Conservation (phyloP, 805 yeast species). For the Pichia gijzeniarum region DNA sequence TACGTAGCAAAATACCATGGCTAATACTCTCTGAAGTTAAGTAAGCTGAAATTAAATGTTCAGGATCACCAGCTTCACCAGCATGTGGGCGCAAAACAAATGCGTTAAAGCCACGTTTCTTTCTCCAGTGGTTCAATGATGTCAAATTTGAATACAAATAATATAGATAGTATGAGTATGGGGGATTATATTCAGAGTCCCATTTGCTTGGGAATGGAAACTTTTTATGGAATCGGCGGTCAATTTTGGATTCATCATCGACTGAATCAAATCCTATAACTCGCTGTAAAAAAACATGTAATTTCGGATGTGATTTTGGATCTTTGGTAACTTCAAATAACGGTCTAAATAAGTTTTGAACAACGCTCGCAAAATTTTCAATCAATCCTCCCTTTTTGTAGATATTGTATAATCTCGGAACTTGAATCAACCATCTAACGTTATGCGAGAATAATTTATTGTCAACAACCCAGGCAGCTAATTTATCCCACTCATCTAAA, state of each 20-base stretch:
- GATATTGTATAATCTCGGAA: slow-evolving; percentile 88
- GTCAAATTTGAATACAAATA: slow-evolving; percentile 83
- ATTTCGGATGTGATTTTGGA: slow-evolving; percentile 86
- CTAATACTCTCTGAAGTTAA: slow-evolving; percentile 87
- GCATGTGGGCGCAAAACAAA: slow-evolving; percentile 96
- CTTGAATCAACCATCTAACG: slow-evolving; percentile 94
- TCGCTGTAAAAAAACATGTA: slow-evolving; percentile 81
- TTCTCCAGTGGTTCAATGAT: slow-evolving; percentile 79
- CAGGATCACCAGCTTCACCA: slow-evolving; percentile 99
- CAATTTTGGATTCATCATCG: slow-evolving; percentile 94
- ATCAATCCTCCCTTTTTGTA: slow-evolving; percentile 75
- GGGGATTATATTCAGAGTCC: slow-evolving; percentile 79
- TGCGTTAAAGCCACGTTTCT: slow-evolving; percentile 69
- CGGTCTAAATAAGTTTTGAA: slow-evolving; percentile 78
- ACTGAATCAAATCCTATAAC: slow-evolving; percentile 98
- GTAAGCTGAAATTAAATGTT: slow-evolving; percentile 86
- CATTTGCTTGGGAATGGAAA: slow-evolving; percentile 84
- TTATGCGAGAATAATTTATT: slow-evolving; percentile 87
- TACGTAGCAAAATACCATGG: slow-evolving; percentile 90
- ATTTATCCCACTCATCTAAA: slow-evolving; percentile 86
- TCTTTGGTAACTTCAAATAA: slow-evolving; percentile 82
- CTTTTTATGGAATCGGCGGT: slow-evolving; percentile 72
- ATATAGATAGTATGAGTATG: slow-evolving; percentile 93
- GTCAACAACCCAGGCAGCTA: slow-evolving; percentile 93
- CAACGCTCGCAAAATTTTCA: slow-evolving; percentile 63